Evolutionary conservation across 2,329 filamentous ascomycete genomes (phyloP), one percentile per base, ranked within the genome.

Genomic region (Apiospora kogelbergensis): DNA sequence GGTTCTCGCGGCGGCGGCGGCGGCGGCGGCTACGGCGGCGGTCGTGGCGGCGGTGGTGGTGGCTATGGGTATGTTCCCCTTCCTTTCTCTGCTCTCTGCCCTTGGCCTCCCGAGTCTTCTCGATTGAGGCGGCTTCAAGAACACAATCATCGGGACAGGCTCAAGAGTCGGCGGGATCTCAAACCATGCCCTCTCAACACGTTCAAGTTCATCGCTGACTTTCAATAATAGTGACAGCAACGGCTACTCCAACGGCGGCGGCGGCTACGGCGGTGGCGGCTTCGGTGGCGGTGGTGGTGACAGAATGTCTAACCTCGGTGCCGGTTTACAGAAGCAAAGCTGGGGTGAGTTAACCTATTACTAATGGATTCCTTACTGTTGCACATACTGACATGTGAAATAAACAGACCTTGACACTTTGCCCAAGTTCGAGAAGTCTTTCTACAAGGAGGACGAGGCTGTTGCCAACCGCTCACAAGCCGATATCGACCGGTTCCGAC

Each of bases 381-480:
- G 22, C 57, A 71, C 69, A 76, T 79, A 76, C 79, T 69, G 30
- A 37, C 6, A 22, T 57, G 26, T 44, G 9, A 24, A 44, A 57
- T 7, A 45, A 65, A 24, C 74, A 96, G 96, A 99, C 80, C 76
- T 96, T 67, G 85, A 81, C 77, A 81, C 90, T 7, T 79, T 99
- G 63, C 95, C 96, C 76, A 98, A 98, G 83, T 99, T 99, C 84
- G 96, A 99, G 81, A 99, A 99, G 84, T 95, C 93, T 10, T 99
- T 99, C 85, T 99, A 99, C 89, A 97, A 98, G 86, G 96, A 98
- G 84, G 91, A 96, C 79, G 87, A 91, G 41, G 89, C 89, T 70
- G 95, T 99, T 71, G 83, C 90, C 71, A 85, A 82, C 76, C 93
- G 96, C 78, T 90, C 93, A 15, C 80, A 88, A 53, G 88, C 89